Evolutionary conservation across 345 rosid species (phyloP).

Genomic region (Psidium friedrichsthalianum): DNA sequence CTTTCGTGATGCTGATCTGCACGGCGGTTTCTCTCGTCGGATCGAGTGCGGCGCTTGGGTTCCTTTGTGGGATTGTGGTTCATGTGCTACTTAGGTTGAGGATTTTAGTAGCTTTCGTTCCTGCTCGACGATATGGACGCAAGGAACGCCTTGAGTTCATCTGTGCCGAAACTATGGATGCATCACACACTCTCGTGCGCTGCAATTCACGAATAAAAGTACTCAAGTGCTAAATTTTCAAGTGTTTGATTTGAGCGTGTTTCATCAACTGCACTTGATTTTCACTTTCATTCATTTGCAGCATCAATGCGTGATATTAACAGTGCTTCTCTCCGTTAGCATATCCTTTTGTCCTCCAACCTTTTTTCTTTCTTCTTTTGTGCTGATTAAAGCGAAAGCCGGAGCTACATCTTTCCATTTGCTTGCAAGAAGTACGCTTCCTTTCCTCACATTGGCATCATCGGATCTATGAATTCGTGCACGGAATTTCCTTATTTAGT

Average conservation of each 20-base stretch:
- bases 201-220: not conserved
- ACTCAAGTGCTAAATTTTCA: not conserved
- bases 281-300: not conserved
- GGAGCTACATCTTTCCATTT: not conserved
- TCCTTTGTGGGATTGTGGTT: conserved; percentile 49
- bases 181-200: not conserved
- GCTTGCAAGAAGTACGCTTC: not conserved
- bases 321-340: not conserved
- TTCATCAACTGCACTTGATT: not conserved
- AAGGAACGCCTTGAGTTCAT: not conserved
- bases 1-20: conserved; percentile 64
- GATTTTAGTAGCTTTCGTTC: not conserved
- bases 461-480: not conserved
- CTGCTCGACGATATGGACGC: not conserved
- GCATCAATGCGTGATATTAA: not conserved
- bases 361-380: not conserved
- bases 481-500: not conserved
- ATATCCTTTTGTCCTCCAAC: not conserved
- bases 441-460: not conserved
- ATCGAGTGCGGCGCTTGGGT: conserved; percentile 77
- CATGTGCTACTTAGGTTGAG: conserved; percentile 45
- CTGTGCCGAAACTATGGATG: not conserved
- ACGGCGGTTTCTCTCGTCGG: conserved; percentile 57
- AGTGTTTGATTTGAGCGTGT: not conserved
- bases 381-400: not conserved